Conservation (phyloP, 75 land plant species). For the Picea sitchensis region DNA sequence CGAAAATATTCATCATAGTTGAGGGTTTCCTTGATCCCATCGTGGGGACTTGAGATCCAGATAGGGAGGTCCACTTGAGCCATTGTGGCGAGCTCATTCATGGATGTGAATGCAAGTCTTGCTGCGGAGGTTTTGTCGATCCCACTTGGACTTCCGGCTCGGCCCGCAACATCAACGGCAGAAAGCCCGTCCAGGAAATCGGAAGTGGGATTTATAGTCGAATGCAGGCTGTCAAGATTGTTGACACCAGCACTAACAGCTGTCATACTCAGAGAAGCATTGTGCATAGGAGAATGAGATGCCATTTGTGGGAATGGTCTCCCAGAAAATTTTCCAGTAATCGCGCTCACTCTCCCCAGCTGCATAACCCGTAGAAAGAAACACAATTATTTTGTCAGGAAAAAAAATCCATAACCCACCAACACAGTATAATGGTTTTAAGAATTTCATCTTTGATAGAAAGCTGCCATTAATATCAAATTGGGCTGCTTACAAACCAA, state of each 20-base stretch:
- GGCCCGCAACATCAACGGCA: not conserved
- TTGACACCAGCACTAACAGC: not conserved
- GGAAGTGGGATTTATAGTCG: not conserved
- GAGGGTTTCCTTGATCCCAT: constrained; percentile 7
- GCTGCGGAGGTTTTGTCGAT: constrained; percentile 19
- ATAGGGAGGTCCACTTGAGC: constrained; percentile 14
- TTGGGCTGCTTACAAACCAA: too few relatives aligned
- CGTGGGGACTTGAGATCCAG: constrained; percentile 8
- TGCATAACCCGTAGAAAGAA: not conserved
- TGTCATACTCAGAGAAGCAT: constrained; percentile 4
- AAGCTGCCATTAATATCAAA: too few relatives aligned
- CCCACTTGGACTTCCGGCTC: constrained; percentile 9
- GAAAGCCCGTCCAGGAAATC: not conserved
- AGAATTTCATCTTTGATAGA: too few relatives aligned
- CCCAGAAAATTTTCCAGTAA: constrained; percentile 14
- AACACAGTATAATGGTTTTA: too few relatives aligned
- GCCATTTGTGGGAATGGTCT: constrained; percentile 5
- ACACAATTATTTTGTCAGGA: too few relatives aligned
- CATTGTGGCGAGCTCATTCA: constrained; percentile 26
- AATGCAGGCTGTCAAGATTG: not conserved
- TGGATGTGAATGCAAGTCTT: constrained; percentile 20
- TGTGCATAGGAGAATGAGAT: constrained; percentile 7
- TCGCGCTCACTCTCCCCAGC: constrained; percentile 6
- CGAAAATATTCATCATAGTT: constrained; percentile 21
- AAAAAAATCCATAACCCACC: too few relatives aligned